Base-by-base conservation (phyloP, 768 basidiomycete genomes). In the Amanita thiersii region DNA sequence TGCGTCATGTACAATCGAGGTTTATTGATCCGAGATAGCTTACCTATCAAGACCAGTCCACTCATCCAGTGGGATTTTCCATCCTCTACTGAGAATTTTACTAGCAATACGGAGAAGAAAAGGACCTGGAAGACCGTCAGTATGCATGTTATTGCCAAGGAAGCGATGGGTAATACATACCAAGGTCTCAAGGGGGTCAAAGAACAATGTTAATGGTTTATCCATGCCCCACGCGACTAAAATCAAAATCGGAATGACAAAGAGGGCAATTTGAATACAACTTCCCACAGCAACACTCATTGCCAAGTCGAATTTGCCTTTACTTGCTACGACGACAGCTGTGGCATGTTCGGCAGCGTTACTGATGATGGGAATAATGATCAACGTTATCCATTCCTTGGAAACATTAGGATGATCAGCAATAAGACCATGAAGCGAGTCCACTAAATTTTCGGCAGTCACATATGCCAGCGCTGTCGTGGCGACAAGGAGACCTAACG, bases 41-140 rank as follows among this genome's bases (percentile, higher is more conserved):
- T 41, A 62, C 61, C 58, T 9, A 66, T 59, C 14, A 68, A 49
- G 6, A 59, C 60, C 21, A 65, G 48, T 3, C 64, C 65, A 47
- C 68, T 69, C 54, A 70, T 64, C 70, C 69, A 72, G 37, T 69
- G 65, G 17, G 67, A 64, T 50, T 69, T 71, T 14, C 69, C 70
- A 33, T 70, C 60, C 50, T 69, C 72, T 4, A 71, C 59, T 12
- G 62, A 61, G 25, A 71, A 70, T 50, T 63, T 68, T 36, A 65
- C 66, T 23, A 71, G 52, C 15, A 66, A 45, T 10, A 66, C 66
- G 15, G 64, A 61, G 40, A 68, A 61, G 52, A 66, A 67, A 34
- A 65, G 43, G 6, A 62, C 58, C 60, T 60, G 47, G 40, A 37
- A 21, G 17, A 21, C 6, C 14, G 7, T 11, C n/a, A 30, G 31